Evolutionary conservation across 208 protist species (phyloP).

Genomic region (Angomonas desouzai): DNA sequence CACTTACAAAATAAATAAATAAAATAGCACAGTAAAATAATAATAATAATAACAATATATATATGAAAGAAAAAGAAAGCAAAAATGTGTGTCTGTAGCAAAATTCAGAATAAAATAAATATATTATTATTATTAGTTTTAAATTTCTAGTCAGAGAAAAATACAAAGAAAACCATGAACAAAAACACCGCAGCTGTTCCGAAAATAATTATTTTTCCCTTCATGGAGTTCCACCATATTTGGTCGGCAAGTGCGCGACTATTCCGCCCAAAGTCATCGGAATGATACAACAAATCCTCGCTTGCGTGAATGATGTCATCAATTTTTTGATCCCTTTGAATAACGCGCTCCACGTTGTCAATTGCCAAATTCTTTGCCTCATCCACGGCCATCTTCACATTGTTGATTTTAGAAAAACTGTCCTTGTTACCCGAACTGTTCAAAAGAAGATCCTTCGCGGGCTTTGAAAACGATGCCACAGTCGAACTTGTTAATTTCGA

Average conservation of each 20-base stretch:
- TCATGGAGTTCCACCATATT: constrained; percentile 86
- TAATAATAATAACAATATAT: constrained; percentile 5
- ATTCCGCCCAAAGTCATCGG: constrained; percentile 82
- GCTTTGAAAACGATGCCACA: constrained; percentile 67
- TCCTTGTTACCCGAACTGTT: not conserved
- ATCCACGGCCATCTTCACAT: constrained; percentile 71
- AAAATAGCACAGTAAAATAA: too few relatives aligned
- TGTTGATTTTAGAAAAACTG: constrained; percentile 52
- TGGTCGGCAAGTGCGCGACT: constrained; percentile 80
- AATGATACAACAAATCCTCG: constrained; percentile 85
- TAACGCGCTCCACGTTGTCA: constrained; percentile 80
- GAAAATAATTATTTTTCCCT: constrained; percentile 64
- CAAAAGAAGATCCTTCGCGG: constrained; percentile 60
- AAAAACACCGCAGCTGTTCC: constrained; percentile 61
- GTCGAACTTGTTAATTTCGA: constrained; percentile 50
- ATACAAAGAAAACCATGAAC: constrained; percentile 74
- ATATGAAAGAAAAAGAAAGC: constrained; percentile 14
- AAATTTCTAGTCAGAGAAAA: constrained; percentile 31
- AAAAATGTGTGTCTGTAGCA: not conserved
- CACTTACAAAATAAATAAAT: too few relatives aligned
- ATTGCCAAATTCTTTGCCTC: constrained; percentile 83
- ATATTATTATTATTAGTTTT: constrained; percentile 5
- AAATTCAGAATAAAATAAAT: constrained; percentile 15
- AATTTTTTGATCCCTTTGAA: constrained; percentile 77
- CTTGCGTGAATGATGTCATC: constrained; percentile 88